A percentile compares a stretch with the other conserved stretches of the same genome.
phyloP scores from a whole-genome alignment of 805 yeast genomes.

The Kazachstania psychrophila region DNA sequence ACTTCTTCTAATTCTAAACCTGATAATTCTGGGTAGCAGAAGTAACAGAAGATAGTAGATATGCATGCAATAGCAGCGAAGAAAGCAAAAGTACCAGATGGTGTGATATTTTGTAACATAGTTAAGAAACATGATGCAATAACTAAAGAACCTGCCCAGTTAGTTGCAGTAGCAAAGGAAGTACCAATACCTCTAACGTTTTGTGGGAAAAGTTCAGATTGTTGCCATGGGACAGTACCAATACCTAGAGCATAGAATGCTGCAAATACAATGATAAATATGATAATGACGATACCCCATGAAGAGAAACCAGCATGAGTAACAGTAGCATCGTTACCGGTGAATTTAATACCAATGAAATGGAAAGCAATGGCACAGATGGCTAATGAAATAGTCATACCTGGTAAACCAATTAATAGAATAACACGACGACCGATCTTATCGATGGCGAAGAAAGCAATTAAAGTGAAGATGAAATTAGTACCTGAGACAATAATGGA shows the following conservation, averaged over 20 bases:
- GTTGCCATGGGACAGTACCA: conserved; percentile 98
- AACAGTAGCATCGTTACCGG: conserved; percentile 37
- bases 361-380: conserved; percentile 89
- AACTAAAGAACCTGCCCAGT: conserved; percentile 91
- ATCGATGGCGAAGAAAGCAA: conserved; percentile 84
- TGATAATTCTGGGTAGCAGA: conserved; percentile 87
- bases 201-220: conserved; percentile 90
- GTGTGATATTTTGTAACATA: conserved; percentile 86
- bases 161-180: conserved; percentile 82
- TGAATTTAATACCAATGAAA: conserved; percentile 56
- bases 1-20: conserved; percentile 89
- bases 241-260: conserved; percentile 90
- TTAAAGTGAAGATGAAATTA: conserved; percentile 76
- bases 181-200: conserved; percentile 88
- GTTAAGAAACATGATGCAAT: conserved; percentile 90
- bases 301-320: conserved; percentile 44
- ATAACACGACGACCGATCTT: conserved; percentile 80
- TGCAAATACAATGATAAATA: conserved; percentile 78
- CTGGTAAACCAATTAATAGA: conserved; percentile 70
- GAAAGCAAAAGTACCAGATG: conserved; percentile 87
- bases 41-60: conserved; percentile 64
- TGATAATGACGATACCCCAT: conserved; percentile 83
- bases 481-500: conserved; percentile 91
- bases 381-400: conserved; percentile 69
- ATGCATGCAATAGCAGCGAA: conserved; percentile 75